phyloP scores from a whole-genome alignment of 352 stramenopile genomes.

The Pythium guiyangense region DNA sequence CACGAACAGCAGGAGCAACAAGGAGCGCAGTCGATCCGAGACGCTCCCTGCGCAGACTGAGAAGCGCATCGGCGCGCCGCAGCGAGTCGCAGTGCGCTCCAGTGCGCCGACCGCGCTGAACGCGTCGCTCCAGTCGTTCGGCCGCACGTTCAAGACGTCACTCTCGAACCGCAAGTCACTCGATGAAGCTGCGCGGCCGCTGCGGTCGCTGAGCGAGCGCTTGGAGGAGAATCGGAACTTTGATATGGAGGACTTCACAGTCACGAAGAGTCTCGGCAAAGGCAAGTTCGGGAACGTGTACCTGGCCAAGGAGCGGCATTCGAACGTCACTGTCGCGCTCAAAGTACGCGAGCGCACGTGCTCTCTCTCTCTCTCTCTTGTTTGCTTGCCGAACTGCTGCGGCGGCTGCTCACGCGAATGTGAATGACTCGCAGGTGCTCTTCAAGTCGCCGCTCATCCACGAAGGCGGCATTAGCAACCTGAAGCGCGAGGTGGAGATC shows the following conservation, averaged over 20 bases:
- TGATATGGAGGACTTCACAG: slow-evolving; percentile 71
- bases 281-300: slow-evolving; percentile 88
- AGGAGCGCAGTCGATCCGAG: slow-evolving; percentile 3
- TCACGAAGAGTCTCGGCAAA: slow-evolving; percentile 77
- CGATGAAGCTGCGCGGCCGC: slow-evolving; percentile 28
- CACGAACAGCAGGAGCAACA: background rate
- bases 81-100: slow-evolving; percentile 33
- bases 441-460: slow-evolving; percentile 61
- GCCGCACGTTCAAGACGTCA: slow-evolving; percentile 14
- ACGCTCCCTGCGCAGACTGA: slow-evolving; percentile 2
- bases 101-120: slow-evolving; percentile 10
- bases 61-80: slow-evolving; percentile 18
- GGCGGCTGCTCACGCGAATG: background rate
- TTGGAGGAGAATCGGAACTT: slow-evolving; percentile 53
- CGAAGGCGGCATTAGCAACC: slow-evolving; percentile 46
- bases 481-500: slow-evolving; percentile 85
- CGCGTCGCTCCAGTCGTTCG: slow-evolving; percentile 15
- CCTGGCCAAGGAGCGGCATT: slow-evolving; percentile 64
- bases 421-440: slow-evolving; percentile 33
- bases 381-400: background rate
- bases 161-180: slow-evolving; percentile 33
- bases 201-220: slow-evolving; percentile 39
- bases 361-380: background rate
- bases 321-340: slow-evolving; percentile 62
- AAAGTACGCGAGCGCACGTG: slow-evolving; percentile 44